Percentiles rank a stretch among this genome's conserved stretches.
Evolutionary conservation across 2,329 filamentous ascomycete genomes (phyloP).

Genomic region (Fusarium ambrosium): DNA sequence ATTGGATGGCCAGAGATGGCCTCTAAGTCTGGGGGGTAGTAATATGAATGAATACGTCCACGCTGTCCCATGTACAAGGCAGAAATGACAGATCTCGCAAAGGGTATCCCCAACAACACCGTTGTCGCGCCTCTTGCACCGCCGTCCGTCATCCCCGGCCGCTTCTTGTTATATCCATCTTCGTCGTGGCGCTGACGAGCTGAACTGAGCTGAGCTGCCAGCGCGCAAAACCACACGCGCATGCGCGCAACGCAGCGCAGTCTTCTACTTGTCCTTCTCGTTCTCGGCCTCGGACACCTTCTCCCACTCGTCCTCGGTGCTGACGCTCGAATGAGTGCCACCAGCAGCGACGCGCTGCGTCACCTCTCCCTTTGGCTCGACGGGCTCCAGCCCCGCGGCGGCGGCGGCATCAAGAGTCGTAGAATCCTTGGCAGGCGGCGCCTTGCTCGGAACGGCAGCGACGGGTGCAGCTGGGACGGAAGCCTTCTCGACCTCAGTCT

Average conservation of each 20-base stretch:
- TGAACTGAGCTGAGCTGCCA: neutral
- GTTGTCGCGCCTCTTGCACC: conserved; percentile 20
- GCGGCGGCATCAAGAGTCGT: conserved; percentile 33
- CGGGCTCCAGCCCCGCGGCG: conserved; percentile 59
- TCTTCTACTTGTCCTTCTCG: conserved; percentile 67
- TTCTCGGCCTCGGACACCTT: conserved; percentile 84
- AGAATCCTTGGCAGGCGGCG: conserved; percentile 26
- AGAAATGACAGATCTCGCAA: conserved; percentile 38
- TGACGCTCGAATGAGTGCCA: conserved; percentile 69
- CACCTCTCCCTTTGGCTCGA: conserved; percentile 60
- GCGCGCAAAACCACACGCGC: neutral
- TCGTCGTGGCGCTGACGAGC: neutral
- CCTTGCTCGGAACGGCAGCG: conserved; percentile 27
- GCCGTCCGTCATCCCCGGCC: conserved; percentile 10
- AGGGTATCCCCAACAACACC: conserved; percentile 47
- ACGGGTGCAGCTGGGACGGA: conserved; percentile 13
- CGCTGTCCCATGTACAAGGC: conserved; percentile 42
- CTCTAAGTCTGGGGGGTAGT: conserved; percentile 17
- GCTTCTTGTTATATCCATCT: conserved; percentile 4
- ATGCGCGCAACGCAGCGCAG: neutral
- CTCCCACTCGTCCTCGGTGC: conserved; percentile 98
- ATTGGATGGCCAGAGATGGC: conserved; percentile 12
- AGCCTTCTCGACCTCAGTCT: conserved; percentile 60
- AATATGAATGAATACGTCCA: conserved; percentile 30
- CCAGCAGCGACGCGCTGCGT: conserved; percentile 59